A percentile compares a stretch with the other conserved stretches of the same genome.
Evolutionary conservation across 2,329 filamentous ascomycete genomes (phyloP).

Genomic region (Colletotrichum chrysophilum): DNA sequence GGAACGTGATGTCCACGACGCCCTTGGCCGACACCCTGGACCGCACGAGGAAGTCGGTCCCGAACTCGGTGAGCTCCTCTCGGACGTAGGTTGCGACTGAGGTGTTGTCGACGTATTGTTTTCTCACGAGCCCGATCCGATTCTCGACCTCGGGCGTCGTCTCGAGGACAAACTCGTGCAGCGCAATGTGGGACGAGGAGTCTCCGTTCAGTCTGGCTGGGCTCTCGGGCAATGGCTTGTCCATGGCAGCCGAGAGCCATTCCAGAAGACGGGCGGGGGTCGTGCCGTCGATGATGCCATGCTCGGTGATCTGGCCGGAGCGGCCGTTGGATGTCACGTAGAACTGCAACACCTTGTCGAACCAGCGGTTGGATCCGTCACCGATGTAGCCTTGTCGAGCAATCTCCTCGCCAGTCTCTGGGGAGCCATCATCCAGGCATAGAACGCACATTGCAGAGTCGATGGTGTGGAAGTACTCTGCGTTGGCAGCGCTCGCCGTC

Average conservation of each 20-base stretch:
- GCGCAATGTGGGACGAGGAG: neutral
- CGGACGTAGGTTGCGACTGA: neutral
- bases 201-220: neutral
- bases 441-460: conserved; percentile 27
- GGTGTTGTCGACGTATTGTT: neutral
- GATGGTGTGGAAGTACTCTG: conserved; percentile 23
- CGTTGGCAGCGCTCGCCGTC: conserved; percentile 12
- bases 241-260: neutral
- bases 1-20: conserved; percentile 22
- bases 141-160: neutral
- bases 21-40: conserved; percentile 19
- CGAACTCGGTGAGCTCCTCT: conserved; percentile 10
- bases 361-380: conserved; percentile 30
- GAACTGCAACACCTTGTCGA: conserved; percentile 29
- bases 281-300: conserved; percentile 27
- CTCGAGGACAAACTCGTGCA: conserved; percentile 2
- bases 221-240: neutral
- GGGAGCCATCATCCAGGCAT: conserved; percentile 28
- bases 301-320: conserved; percentile 25
- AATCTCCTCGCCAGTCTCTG: conserved; percentile 16
- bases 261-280: neutral
- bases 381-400: conserved; percentile 11
- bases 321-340: conserved; percentile 27
- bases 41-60: conserved; percentile 1
- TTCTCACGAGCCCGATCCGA: neutral